Percentiles rank a stretch among this genome's conserved stretches.
Evolutionary conservation across 2,329 filamentous ascomycete species (phyloP).

Genomic region (Hypoxylon sp.): DNA sequence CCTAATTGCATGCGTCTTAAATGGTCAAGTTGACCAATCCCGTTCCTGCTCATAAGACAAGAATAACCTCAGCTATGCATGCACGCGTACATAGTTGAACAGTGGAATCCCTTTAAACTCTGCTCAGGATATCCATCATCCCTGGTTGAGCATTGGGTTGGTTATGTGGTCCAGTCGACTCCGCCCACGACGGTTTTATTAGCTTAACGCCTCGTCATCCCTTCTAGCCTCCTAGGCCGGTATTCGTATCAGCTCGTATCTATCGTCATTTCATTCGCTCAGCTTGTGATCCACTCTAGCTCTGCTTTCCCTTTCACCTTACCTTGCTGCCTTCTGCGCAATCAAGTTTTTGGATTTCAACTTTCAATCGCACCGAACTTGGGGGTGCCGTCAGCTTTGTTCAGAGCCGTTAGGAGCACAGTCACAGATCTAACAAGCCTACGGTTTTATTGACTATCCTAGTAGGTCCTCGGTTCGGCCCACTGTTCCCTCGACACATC

Average conservation of each 20-base stretch:
- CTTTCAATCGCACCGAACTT: slow-evolving; percentile 7
- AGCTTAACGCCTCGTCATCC: background rate
- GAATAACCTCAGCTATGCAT: slow-evolving; percentile 4
- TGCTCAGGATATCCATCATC: slow-evolving; percentile 10
- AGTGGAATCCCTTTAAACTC: slow-evolving; percentile 8
- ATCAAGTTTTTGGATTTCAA: slow-evolving; percentile 10
- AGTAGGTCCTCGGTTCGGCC: slow-evolving; percentile 51
- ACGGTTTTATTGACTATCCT: slow-evolving; percentile 27
- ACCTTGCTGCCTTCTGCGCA: background rate
- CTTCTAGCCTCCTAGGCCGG: background rate
- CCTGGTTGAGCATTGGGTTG: slow-evolving; percentile 10
- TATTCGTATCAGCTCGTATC: slow-evolving; percentile 14
- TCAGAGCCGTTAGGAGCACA: too few species aligned
- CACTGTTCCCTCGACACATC: slow-evolving; percentile 63
- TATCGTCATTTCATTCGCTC: slow-evolving; percentile 5
- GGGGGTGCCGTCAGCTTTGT: too few species aligned
- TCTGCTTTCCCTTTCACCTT: slow-evolving; percentile 6
- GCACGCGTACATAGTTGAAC: too few species aligned
- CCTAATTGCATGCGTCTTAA: slow-evolving; percentile 7
- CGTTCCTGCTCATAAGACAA: slow-evolving; percentile 1
- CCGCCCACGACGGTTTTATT: slow-evolving; percentile 11
- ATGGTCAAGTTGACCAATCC: slow-evolving; percentile 17
- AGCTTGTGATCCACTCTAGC: background rate
- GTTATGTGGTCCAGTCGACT: slow-evolving; percentile 22
- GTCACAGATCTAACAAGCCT: slow-evolving; percentile 33